Evolutionary conservation across 805 yeast genomes (phyloP), one percentile per base, ranked within the genome.

Genomic region (Priceomyces carsonii): DNA sequence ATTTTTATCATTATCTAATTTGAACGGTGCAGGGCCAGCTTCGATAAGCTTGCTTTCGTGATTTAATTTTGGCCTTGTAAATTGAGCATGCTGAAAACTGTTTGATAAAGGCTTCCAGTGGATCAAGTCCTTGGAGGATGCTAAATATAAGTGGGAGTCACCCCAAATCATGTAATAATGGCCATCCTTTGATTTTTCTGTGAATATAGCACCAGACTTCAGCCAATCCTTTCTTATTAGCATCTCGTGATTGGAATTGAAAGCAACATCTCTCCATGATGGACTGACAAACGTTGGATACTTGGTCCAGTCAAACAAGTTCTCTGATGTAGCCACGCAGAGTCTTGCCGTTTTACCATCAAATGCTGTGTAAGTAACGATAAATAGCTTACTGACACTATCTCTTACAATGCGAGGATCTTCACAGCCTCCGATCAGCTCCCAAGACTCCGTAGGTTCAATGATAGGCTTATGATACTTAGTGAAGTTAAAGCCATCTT

Each of bases 131-230:
- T 43, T 44, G 7, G 66, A 58, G 18, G 44, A 52, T 3, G 71
- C 71, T 41, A 67, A 50, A 40, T 63, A 59, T 36, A 67, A 53
- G 22, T 57, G 57, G 8, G 61, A 53, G 44, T 67, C 73, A 15
- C 73, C 73, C 69, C 69, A 67, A 15, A 67, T 55, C 73, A 67
- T 67, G 42, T 65, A 63, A 39, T 60, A 66, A 24, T 53, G 49
- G 3, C 69, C 69, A 39, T 63, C 64, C 12, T 40, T 38, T 31
- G 51, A 49, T 20, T 32, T 43, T 25, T 66, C 66, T 5, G 55
- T 55, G 39, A 67, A 62, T 1, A 67, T 44, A 2, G 71, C 71
- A 2, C 70, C 73, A 12, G 64, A 57, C 44, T 67, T 67, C 64
- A 60, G 66, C 72, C 72, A 66, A 17, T 51, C 55, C 17, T 48